Percentiles rank a stretch among this genome's conserved stretches.
Evolutionary conservation across 2,329 filamentous ascomycete genomes (phyloP).

Genomic region (Verticillium klebahnii): DNA sequence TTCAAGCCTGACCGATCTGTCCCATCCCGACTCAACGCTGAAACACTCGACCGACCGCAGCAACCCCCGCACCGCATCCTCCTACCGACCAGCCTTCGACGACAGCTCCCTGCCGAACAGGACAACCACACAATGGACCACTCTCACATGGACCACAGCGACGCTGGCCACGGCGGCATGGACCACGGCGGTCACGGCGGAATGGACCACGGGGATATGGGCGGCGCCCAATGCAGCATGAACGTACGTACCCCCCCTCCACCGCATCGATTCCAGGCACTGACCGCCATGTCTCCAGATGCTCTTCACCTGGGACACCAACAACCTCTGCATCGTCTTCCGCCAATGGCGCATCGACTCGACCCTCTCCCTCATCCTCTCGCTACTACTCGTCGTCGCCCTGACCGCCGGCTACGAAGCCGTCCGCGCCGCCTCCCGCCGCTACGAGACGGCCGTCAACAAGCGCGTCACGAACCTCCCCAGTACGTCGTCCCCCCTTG

Average conservation of each 20-base stretch:
- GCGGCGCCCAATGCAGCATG: conserved; percentile 76
- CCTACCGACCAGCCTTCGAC: not conserved
- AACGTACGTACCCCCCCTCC: conserved; percentile 55
- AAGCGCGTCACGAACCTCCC: conserved; percentile 41
- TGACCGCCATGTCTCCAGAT: conserved; percentile 52
- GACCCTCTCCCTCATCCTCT: conserved; percentile 70
- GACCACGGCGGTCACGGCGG: conserved; percentile 14
- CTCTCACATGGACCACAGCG: conserved; percentile 20
- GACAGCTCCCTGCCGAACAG: not conserved
- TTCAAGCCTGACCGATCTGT: not conserved
- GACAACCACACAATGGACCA: conserved; percentile 33
- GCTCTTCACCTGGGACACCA: conserved; percentile 96
- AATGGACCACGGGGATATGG: conserved; percentile 54
- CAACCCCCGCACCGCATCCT: not conserved
- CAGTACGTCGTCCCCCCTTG: conserved; percentile 38
- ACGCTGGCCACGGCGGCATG: conserved; percentile 30
- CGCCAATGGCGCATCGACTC: conserved; percentile 80
- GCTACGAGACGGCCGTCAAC: conserved; percentile 64
- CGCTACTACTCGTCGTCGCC: conserved; percentile 75
- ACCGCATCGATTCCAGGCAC: no score
- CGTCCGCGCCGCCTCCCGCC: conserved; percentile 69
- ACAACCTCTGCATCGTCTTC: conserved; percentile 95
- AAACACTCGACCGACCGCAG: not conserved
- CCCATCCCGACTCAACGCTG: not conserved
- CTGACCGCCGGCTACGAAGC: conserved; percentile 92